Percentiles rank a stretch among this genome's conserved stretches.
These are phyloP conservation scores for Linnemannia schmuckeri DNA, from an alignment of 192 early-diverging fungal genomes.

Conservation along the genomic window DNA sequence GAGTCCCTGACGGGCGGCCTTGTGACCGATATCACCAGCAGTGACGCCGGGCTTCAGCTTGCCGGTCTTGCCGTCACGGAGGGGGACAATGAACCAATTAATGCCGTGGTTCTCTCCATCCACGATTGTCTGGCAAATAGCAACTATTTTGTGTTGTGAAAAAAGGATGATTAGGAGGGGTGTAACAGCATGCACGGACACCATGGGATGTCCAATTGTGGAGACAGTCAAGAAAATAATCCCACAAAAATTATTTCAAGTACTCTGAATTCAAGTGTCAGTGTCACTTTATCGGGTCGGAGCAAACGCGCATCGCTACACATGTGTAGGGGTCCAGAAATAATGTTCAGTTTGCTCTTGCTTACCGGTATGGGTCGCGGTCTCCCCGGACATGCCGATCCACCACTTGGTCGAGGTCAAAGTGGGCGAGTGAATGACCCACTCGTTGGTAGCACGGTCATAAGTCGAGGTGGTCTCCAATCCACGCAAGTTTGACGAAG, in stretches of 20 bases:
- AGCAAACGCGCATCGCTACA: not conserved
- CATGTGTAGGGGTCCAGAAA: not conserved
- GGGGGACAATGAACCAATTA: slow-evolving; percentile 75
- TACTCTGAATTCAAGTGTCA: not conserved
- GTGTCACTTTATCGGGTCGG: slow-evolving; percentile 4
- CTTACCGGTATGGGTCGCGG: slow-evolving; percentile 69
- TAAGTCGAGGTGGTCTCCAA: slow-evolving; percentile 74
- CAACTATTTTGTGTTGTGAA: slow-evolving; percentile 29
- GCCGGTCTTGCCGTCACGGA: slow-evolving; percentile 64
- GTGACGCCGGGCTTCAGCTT: slow-evolving; percentile 62
- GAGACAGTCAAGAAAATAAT: not conserved
- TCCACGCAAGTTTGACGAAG: slow-evolving; percentile 68
- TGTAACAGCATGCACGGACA: not conserved
- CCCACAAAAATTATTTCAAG: not conserved
- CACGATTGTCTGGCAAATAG: slow-evolving; percentile 68
- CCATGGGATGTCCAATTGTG: not conserved
- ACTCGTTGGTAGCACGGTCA: slow-evolving; percentile 66
- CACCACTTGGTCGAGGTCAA: slow-evolving; percentile 74
- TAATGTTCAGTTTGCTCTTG: not conserved
- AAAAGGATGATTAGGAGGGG: not conserved
- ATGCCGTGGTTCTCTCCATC: slow-evolving; percentile 66
- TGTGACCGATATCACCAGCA: slow-evolving; percentile 70
- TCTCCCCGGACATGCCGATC: slow-evolving; percentile 73
- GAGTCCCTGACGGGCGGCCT: slow-evolving; percentile 66
- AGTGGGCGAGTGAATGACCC: slow-evolving; percentile 71